A percentile compares a stretch with the other conserved stretches of the same genome.
These are phyloP conservation scores for Neltuma alba DNA, from an alignment of 306 rosid genomes.

Conservation along the genomic window DNA sequence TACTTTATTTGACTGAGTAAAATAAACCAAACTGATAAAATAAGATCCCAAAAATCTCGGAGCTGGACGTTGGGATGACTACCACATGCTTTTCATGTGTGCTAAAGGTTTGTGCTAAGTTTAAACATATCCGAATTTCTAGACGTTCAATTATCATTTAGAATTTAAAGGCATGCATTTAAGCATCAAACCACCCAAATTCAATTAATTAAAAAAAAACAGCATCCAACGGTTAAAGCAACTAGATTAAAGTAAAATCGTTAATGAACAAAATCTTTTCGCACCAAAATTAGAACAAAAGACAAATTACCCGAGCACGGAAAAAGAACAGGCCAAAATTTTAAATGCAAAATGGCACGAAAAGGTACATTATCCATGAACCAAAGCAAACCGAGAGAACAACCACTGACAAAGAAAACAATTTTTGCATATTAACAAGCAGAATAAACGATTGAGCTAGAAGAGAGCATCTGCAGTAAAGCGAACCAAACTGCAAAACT, in stretches of 20 bases:
- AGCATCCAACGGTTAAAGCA: neutral
- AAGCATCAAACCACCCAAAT: slow-evolving; percentile 15
- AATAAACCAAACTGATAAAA: too few relatives aligned
- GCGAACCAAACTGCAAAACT: slow-evolving; percentile 25
- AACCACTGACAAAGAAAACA: slow-evolving; percentile 18
- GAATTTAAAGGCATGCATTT: slow-evolving; percentile 7
- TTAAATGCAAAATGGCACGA: neutral
- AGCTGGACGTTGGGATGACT: too few relatives aligned
- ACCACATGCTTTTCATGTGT: too few relatives aligned
- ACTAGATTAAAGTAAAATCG: neutral
- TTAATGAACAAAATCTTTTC: slow-evolving; percentile 2
- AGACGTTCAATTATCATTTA: neutral
- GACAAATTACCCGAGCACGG: neutral
- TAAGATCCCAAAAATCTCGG: too few relatives aligned
- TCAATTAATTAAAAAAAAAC: neutral
- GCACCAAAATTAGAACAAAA: neutral
- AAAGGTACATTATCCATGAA: neutral
- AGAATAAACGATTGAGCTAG: neutral
- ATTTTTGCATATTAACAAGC: slow-evolving; percentile 21
- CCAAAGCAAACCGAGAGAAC: slow-evolving; percentile 5
- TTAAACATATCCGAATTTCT: neutral
- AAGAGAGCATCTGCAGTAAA: slow-evolving; percentile 15
- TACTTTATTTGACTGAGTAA: too few relatives aligned
- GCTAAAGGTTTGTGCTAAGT: too few relatives aligned
- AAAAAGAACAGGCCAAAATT: neutral